Base-by-base conservation (phyloP, 148 eudicot species). In the Rhododendron simsii region DNA sequence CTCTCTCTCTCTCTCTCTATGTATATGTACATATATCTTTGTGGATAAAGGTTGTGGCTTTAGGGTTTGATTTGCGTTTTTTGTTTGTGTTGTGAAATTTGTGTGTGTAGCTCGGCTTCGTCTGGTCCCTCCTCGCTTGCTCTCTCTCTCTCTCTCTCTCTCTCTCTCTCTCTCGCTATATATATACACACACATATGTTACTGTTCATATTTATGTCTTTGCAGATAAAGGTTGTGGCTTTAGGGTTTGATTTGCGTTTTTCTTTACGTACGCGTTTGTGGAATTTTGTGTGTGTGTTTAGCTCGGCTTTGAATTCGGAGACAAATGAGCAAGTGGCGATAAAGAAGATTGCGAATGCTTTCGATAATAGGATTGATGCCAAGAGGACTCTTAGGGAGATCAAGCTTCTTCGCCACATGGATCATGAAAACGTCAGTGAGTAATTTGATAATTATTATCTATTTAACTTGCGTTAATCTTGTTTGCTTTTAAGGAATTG, bases 361-460 rank as follows among this genome's bases (percentile, higher is more conserved):
- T 96, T 96, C 57, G 99, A 95, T 86, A 96, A 96, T 81, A 96
- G 91, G 86, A 92, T 96, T 50, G 99, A 96, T 91, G 99, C 98
- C 0, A 96, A 96, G 92, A 94, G 99, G 88, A 96, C 99, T 79
- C 87, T 96, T 81, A 93, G 99, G 23, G 99, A 96, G 90, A 96
- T 96, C 90, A 95, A 96, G 92, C 98, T 96, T 80, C 94, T 94
- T 8, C 91, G 98, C 57, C 99, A 95, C 63, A 94, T 95, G 93
- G 99, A 96, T 91, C 99, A 96, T 92, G 99, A 96, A 93, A 96
- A 95, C 86, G 99, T 94, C 83, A 91, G 96, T 94, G 87, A 89
- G 76, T 71, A 35, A 69, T 28, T 65, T 55, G 71, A 23, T 23
- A 12, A 69, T 26, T 13, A 69, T 28, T 28, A 69, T 30, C 33